These are phyloP conservation scores for Ensete glaucum DNA, from an alignment of 176 grass and related monocot genomes.

Conservation along the genomic window DNA sequence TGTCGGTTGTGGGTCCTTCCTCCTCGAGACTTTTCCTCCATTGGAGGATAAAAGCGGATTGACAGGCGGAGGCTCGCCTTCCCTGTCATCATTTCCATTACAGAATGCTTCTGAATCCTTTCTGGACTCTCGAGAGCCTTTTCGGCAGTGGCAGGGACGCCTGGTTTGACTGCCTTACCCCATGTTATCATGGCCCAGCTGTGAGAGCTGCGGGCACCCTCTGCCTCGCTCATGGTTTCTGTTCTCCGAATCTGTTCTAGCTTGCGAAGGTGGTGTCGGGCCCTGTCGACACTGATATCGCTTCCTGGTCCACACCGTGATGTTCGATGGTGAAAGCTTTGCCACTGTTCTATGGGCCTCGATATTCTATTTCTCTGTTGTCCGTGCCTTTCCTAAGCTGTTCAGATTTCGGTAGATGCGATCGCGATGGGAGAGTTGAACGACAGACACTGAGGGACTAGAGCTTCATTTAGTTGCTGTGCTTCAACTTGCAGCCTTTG, in stretches of 20 bases:
- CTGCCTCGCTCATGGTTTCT: slow-evolving; percentile 11
- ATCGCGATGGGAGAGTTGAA: slow-evolving; percentile 15
- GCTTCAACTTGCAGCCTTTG: slow-evolving; percentile 1
- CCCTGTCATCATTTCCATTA: slow-evolving; percentile 7
- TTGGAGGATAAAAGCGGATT: background rate
- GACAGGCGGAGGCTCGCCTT: background rate
- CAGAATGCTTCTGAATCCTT: background rate
- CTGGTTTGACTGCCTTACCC: slow-evolving; percentile 2
- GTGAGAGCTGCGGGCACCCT: background rate
- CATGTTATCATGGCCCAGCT: background rate
- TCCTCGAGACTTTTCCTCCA: background rate
- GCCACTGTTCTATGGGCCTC: slow-evolving; percentile 18
- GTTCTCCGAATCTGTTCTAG: slow-evolving; percentile 5
- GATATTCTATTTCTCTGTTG: slow-evolving; percentile 23
- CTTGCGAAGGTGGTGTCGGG: background rate
- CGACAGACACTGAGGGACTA: background rate
- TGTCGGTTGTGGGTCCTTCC: slow-evolving; percentile 14
- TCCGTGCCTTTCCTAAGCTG: slow-evolving; percentile 20
- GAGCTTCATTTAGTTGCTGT: background rate
- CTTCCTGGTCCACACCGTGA: slow-evolving; percentile 11
- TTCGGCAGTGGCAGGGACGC: slow-evolving; percentile 9
- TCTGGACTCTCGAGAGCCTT: background rate
- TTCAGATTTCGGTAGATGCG: slow-evolving; percentile 28
- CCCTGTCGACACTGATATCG: slow-evolving; percentile 6
- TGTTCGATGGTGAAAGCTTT: slow-evolving; percentile 13